Evolutionary conservation across 2,329 filamentous ascomycete genomes (phyloP), one percentile per base, ranked within the genome.

Genomic region (Hypoxylon sp.): DNA sequence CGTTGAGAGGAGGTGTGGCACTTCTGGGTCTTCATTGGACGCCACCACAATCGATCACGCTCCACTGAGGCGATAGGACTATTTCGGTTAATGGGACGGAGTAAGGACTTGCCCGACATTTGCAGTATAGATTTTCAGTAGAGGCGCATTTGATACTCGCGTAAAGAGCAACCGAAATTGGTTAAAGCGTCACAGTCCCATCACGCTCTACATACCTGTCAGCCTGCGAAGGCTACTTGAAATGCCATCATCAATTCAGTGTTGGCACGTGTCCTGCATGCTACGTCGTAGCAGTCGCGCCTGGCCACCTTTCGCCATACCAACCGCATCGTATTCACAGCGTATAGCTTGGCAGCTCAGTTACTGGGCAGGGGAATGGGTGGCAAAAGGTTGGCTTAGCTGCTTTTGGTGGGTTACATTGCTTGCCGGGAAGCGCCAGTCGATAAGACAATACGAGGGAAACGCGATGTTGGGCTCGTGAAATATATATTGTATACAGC

Each of bases 221-320:
- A n/a, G n/a, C 32, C 51, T 45, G 28, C 50, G 49, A 58, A 44
- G n/a, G 38, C 45, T 55, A 42, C 28, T n/a, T 53, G 16, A 56
- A 42, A 49, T 61, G 52, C 42, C 42, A 61, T 67, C 57, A 49
- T 61, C 26, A 56, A 36, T 49, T 59, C 58, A 24, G 42, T 56
- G 61, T 33, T 51, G 24, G 65, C 57, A 67, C 57, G 65, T 67
- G 53, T 67, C 53, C 61, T 61, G 46, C 64, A 64, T 64, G 59
- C 48, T 44, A 66, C 46, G 12, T 51, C 20, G 42, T 36, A 44
- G 28, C 24, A 55, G 40, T 20, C 42, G 40, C 5, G 24, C 12
- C 32, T 54, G 54, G 36, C 46, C 24, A 26, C 46, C n/a, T 65
- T 36, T 54, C 45, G 38, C 38, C 18, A 55, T 56, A 36, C 26